Conservation (phyloP, 306 rosid species). For the Quercus cerris region DNA sequence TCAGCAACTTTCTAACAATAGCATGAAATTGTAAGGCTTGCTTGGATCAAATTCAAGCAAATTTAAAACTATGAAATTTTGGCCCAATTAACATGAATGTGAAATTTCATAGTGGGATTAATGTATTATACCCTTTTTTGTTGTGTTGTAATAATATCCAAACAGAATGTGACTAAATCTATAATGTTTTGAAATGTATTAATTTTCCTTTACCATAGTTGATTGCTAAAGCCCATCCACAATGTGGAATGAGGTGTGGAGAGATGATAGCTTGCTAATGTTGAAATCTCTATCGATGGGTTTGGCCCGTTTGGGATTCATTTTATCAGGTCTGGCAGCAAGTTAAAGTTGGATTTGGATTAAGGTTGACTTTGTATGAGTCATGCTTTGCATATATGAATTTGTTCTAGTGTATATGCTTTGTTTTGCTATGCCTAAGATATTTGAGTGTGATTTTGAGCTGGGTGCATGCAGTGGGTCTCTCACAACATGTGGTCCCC, state of each 20-base stretch:
- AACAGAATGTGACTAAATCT: too few species aligned
- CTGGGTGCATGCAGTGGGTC: too few species aligned
- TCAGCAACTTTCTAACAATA: not conserved
- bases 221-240: not conserved
- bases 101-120: too few species aligned
- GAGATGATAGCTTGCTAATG: not conserved
- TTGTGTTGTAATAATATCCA: too few species aligned
- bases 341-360: not conserved
- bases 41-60: not conserved
- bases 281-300: not conserved
- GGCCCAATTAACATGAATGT: too few species aligned
- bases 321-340: not conserved
- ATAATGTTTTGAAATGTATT: too few species aligned
- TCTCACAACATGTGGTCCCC: too few species aligned
- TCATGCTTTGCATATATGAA: not conserved
- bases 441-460: too few species aligned
- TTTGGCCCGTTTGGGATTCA: too few species aligned
- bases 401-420: too few species aligned
- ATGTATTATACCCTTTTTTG: too few species aligned
- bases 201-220: not conserved
- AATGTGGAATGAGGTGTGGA: not conserved
- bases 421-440: too few species aligned
- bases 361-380: not conserved
- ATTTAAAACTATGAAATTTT: not conserved
- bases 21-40: not conserved